A percentile compares a stretch with the other conserved stretches of the same genome.
phyloP scores from a whole-genome alignment of 176 grass and related monocot species.

The Otatea glauca region DNA sequence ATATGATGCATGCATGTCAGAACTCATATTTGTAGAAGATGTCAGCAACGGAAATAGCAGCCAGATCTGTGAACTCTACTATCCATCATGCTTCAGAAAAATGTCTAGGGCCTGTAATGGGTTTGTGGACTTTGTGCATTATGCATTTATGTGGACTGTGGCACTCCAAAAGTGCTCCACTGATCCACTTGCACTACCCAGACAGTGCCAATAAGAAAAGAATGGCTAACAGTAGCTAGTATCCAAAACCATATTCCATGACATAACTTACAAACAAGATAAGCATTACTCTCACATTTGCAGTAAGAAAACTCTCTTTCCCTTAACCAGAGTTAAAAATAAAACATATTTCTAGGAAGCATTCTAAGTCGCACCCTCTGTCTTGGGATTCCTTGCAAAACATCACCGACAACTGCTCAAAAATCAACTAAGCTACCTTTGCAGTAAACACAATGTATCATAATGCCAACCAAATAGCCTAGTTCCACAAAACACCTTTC shows the following conservation, averaged over 20 bases:
- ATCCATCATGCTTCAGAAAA: conserved; percentile 3
- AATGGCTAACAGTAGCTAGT: not conserved
- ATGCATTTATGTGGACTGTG: not conserved
- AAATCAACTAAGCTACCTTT: not conserved
- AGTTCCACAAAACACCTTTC: not conserved
- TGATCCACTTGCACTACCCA: not conserved
- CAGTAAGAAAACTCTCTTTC: conserved; percentile 7
- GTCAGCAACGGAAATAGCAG: not conserved
- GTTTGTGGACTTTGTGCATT: conserved; percentile 6
- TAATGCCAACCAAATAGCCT: not conserved
- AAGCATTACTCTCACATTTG: not conserved
- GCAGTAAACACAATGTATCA: not conserved
- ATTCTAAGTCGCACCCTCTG: not conserved
- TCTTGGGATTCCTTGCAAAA: conserved; percentile 9
- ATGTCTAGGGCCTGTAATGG: not conserved
- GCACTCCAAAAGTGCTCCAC: not conserved
- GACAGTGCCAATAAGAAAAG: no score
- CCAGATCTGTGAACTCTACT: conserved; percentile 4
- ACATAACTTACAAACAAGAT: conserved; percentile 5
- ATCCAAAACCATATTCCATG: not conserved
- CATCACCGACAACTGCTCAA: not conserved
- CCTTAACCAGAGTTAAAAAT: not conserved
- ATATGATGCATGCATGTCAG: conserved; percentile 7
- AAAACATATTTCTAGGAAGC: not conserved
- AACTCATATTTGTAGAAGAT: conserved; percentile 2